Evolutionary conservation across 495 filamentous ascomycete species (phyloP).

Genomic region (Friedmanniomyces simplex): DNA sequence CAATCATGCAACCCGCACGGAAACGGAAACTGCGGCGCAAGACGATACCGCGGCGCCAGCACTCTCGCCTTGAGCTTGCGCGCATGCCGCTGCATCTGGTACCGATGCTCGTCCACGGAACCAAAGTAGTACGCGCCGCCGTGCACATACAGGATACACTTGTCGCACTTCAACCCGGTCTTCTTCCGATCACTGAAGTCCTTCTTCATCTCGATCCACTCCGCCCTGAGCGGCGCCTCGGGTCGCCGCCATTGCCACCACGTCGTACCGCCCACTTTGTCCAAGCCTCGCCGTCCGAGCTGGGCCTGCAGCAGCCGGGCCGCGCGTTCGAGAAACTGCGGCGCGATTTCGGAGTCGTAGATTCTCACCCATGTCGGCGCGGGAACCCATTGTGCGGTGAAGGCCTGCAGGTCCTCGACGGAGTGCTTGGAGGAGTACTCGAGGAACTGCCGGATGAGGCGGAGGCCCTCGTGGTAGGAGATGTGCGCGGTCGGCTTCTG

Average conservation of each 20-base stretch:
- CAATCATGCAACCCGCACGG: conserved; percentile 86
- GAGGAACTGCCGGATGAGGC: conserved; percentile 76
- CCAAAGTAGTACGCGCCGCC: conserved; percentile 82
- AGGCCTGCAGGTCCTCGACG: conserved; percentile 83
- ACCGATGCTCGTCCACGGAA: conserved; percentile 87
- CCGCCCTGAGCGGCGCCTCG: conserved; percentile 55
- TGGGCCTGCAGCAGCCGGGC: conserved; percentile 55
- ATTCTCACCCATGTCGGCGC: conserved; percentile 79
- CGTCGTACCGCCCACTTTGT: conserved; percentile 62
- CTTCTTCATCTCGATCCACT: conserved; percentile 91
- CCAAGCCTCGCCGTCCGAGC: conserved; percentile 63
- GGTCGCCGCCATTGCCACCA: conserved; percentile 92
- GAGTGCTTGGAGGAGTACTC: conserved; percentile 71
- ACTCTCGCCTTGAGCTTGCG: conserved; percentile 83
- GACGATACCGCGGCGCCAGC: conserved; percentile 76
- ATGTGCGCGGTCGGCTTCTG: conserved; percentile 77
- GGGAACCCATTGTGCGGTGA: conserved; percentile 82
- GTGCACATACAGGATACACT: conserved; percentile 89
- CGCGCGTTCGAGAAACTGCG: conserved; percentile 47
- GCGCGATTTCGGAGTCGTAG: conserved; percentile 59
- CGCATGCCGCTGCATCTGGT: conserved; percentile 91
- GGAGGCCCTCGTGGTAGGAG: conserved; percentile 89
- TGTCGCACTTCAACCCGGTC: conserved; percentile 45
- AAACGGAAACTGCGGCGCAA: conserved; percentile 90
- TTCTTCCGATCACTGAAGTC: conserved; percentile 65